Conservation (phyloP, 1,139 yeast genomes). For the Sugiyamaella xylanicola region DNA sequence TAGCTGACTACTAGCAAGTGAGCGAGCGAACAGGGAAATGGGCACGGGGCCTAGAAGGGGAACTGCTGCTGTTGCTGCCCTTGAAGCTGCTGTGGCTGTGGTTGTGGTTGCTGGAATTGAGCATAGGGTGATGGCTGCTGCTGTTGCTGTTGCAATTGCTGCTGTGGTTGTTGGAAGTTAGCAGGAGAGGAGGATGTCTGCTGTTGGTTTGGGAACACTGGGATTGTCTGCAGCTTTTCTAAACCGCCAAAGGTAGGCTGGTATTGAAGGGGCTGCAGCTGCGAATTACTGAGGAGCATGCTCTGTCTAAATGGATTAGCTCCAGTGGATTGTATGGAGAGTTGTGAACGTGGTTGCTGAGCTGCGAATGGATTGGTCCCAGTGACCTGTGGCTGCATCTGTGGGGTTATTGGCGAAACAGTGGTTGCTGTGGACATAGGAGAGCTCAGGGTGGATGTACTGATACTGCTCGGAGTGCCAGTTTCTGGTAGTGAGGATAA, state of each 20-base stretch:
- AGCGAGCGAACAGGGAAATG: too few relatives aligned
- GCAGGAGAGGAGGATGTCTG: background rate
- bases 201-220: constrained; percentile 36
- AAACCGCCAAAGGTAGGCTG: constrained; percentile 37
- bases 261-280: constrained; percentile 24
- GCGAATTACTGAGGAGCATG: constrained; percentile 20
- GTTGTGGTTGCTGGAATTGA: constrained; percentile 19
- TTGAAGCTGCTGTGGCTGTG: constrained; percentile 23
- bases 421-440: background rate
- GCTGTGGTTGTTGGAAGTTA: constrained; percentile 1
- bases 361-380: constrained; percentile 53
- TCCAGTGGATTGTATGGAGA: constrained; percentile 35
- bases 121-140: background rate
- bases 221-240: constrained; percentile 34
- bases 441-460: background rate
- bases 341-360: constrained; percentile 18
- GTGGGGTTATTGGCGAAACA: constrained; percentile 10
- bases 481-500: constrained; percentile 25
- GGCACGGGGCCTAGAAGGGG: background rate
- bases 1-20: too few relatives aligned
- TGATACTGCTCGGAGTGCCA: background rate
- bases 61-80: background rate
- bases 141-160: constrained; percentile 9
- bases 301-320: constrained; percentile 36
- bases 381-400: constrained; percentile 39